Conservation (phyloP, 495 filamentous ascomycete species). For the Tuber melanosporum region DNA sequence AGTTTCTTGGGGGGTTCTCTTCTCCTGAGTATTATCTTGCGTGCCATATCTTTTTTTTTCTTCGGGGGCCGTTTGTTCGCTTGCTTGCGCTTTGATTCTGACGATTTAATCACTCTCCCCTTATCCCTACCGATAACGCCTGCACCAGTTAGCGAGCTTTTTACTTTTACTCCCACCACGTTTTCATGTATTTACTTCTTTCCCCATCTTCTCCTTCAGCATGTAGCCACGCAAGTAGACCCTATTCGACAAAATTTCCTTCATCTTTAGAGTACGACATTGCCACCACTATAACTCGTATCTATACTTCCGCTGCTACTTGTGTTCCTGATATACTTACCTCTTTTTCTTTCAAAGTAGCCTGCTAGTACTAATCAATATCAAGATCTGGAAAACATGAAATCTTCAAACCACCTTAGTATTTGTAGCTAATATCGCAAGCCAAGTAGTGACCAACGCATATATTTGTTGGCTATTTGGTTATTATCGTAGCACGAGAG, state of each 20-base stretch:
- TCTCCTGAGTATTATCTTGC: conserved; percentile 2
- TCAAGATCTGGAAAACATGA: background rate
- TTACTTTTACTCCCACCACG: background rate
- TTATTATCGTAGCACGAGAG: background rate
- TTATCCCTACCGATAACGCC: background rate
- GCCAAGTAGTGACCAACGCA: background rate
- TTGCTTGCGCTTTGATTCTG: background rate
- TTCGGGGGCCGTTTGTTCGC: background rate
- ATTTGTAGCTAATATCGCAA: background rate
- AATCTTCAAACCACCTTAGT: background rate
- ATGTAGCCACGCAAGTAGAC: background rate
- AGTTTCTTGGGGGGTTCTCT: conserved; percentile 5
- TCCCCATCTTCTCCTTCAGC: background rate
- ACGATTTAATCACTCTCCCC: background rate
- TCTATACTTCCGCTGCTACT: background rate
- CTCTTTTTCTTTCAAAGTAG: background rate
- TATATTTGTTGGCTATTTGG: background rate
- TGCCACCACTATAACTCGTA: background rate
- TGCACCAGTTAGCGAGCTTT: background rate
- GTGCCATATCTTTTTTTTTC: background rate
- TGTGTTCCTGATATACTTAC: background rate
- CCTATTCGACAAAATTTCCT: background rate
- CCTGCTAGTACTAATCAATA: background rate
- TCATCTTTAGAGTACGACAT: background rate
- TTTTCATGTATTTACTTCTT: background rate